These are phyloP conservation scores for Bimuria novae-zelandiae DNA, from an alignment of 2,329 filamentous ascomycete genomes.

Conservation along the genomic window DNA sequence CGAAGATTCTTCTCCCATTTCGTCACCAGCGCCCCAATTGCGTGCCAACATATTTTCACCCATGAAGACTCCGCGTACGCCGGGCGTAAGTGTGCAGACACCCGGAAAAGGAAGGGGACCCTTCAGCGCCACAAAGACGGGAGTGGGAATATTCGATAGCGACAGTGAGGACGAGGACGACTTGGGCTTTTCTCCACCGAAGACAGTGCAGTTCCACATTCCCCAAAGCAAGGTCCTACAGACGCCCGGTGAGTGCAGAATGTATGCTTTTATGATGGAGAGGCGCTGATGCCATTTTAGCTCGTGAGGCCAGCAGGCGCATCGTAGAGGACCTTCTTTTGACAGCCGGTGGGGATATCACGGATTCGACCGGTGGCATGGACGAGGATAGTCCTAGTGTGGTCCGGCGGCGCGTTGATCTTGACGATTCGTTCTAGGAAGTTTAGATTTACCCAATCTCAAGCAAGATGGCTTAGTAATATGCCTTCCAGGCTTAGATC, in stretches of 20 bases:
- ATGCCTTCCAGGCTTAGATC: too few relatives aligned
- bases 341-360: slow-evolving; percentile 68
- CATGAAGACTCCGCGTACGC: slow-evolving; percentile 67
- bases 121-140: slow-evolving; percentile 56
- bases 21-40: slow-evolving; percentile 74
- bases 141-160: slow-evolving; percentile 66
- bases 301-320: slow-evolving; percentile 76
- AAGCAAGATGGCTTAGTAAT: too few relatives aligned
- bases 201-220: slow-evolving; percentile 86
- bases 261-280: not conserved
- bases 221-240: slow-evolving; percentile 77
- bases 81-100: slow-evolving; percentile 82
- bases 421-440: slow-evolving; percentile 54
- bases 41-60: slow-evolving; percentile 87
- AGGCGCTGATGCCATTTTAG: slow-evolving; percentile 47
- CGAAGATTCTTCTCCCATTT: slow-evolving; percentile 55
- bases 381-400: slow-evolving; percentile 56
- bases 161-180: slow-evolving; percentile 65
- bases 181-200: slow-evolving; percentile 79
- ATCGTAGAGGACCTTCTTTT: slow-evolving; percentile 81
- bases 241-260: slow-evolving; percentile 68
- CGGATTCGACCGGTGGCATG: slow-evolving; percentile 51
- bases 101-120: slow-evolving; percentile 55
- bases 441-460: not conserved
- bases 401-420: slow-evolving; percentile 49